These are phyloP conservation scores for Lolium rigidum DNA, from an alignment of 176 grass and related monocot species.

Conservation along the genomic window DNA sequence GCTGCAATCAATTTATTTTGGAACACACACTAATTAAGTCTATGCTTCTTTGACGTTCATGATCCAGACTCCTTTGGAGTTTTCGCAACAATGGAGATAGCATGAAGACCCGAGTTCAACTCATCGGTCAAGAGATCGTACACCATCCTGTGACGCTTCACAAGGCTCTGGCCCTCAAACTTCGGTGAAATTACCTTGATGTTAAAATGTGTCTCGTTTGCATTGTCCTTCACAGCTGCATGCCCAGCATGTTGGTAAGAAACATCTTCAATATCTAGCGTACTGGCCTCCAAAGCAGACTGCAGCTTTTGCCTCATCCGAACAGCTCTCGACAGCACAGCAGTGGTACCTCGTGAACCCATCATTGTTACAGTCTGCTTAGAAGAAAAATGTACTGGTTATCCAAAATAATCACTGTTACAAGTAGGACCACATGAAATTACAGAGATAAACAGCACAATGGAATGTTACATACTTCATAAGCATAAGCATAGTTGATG, in stretches of 20 bases:
- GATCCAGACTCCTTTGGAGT: slow-evolving; percentile 68
- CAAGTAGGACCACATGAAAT: not conserved
- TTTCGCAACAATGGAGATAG: slow-evolving; percentile 95
- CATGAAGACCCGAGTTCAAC: slow-evolving; percentile 91
- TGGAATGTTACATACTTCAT: not conserved
- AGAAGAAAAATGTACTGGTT: slow-evolving; percentile 3
- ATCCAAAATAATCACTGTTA: slow-evolving; percentile 26
- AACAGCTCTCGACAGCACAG: slow-evolving; percentile 76
- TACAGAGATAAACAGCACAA: not conserved
- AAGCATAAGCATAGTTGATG: not conserved
- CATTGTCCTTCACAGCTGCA: slow-evolving; percentile 74
- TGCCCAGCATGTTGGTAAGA: slow-evolving; percentile 90
- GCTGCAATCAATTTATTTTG: slow-evolving; percentile 39
- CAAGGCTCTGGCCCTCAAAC: slow-evolving; percentile 86
- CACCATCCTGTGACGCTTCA: slow-evolving; percentile 91
- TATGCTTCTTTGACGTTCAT: slow-evolving; percentile 23
- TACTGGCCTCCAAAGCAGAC: slow-evolving; percentile 81
- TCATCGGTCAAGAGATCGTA: slow-evolving; percentile 90
- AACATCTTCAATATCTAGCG: slow-evolving; percentile 91
- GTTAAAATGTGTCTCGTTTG: slow-evolving; percentile 93
- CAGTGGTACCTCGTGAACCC: slow-evolving; percentile 62
- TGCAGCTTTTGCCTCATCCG: slow-evolving; percentile 90
- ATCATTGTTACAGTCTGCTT: slow-evolving; percentile 44
- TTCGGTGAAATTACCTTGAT: slow-evolving; percentile 83
- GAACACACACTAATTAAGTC: not conserved